Evolutionary conservation across 1,139 yeast genomes (phyloP), one percentile per base, ranked within the genome.

Genomic region (Taiozyma onychis): DNA sequence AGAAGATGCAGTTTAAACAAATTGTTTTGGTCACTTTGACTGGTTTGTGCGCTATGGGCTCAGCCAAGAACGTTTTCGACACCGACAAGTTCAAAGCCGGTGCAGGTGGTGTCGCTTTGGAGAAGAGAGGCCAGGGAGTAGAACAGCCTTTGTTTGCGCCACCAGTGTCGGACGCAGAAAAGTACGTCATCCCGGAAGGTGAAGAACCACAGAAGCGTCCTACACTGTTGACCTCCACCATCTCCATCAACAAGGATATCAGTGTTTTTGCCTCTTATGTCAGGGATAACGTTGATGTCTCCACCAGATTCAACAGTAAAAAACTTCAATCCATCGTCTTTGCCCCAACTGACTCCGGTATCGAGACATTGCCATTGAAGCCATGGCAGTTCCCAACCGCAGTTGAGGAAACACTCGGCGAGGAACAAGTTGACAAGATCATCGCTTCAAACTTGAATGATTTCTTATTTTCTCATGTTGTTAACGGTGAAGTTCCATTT

Each of bases 361-460:
- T 85, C 28, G 67, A 64, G 56, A 66, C 58, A 37, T 62, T 67
- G 65, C 63, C 52, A 45, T 44, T 66, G 53, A 84, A 84, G 60
- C 90, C 90, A 37, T 84, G 90, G 90, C 81, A 82, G 60, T 84
- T 81, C 63, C 90, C 91, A 1, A 65, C 61, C 10, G 53, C 68
- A 2, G 66, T 80, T 18, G 71, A 69, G 7, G 71, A 63, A 16
- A 63, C 26, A 7, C 18, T 60, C 27, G 60, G 58, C 39, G 76
- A 74, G 28, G 69, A 71, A 53, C 72, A 71, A 41, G 68, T 71
- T 21, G 83, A 79, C 45, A 62, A 66, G 35, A 69, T 74, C 0
- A 72, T 78, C 7, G 63, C 66, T 14, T 58, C 68, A 5, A 85
- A 85, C 62, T 66, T 82, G 43, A 63, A 73, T 44, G 68, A 70